Evolutionary conservation across 148 eudicot genomes (phyloP).

Genomic region (Rhododendron ovatum): DNA sequence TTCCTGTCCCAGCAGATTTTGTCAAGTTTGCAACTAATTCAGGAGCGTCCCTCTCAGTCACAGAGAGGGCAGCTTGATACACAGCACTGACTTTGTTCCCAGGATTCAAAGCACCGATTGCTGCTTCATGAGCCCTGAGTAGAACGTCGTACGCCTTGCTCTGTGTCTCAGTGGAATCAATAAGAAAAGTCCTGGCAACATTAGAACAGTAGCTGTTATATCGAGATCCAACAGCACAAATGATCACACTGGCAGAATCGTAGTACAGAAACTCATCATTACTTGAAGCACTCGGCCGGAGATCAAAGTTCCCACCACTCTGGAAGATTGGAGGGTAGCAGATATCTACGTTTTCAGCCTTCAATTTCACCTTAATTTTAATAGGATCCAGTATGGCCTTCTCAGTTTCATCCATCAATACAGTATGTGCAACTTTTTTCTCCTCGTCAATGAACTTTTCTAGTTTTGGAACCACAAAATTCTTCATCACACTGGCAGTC

Average conservation of each 20-base stretch:
- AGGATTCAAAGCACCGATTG: conserved; percentile 61
- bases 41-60: too few species aligned
- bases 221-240: too few species aligned
- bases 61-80: too few species aligned
- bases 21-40: too few species aligned
- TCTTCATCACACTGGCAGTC: conserved; percentile 77
- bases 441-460: conserved; percentile 88
- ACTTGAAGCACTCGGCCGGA: conserved; percentile 77
- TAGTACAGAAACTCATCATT: conserved; percentile 43
- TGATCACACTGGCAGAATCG: too few species aligned
- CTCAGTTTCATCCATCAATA: conserved; percentile 82
- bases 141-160: conserved; percentile 75
- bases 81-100: conserved; percentile 37
- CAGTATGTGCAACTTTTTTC: conserved; percentile 72
- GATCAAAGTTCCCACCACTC: conserved; percentile 89
- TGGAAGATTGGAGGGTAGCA: conserved; percentile 95
- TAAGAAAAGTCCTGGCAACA: conserved; percentile 26
- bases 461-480: conserved; percentile 72
- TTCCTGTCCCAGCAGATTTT: too few species aligned
- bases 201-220: too few species aligned
- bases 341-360: conserved; percentile 81
- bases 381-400: conserved; percentile 60
- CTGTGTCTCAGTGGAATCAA: conserved; percentile 61
- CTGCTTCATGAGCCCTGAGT: conserved; percentile 86
- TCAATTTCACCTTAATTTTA: conserved; percentile 62